These are phyloP conservation scores for Gentiana macrophylla DNA, from an alignment of 257 asterid species.

Conservation along the genomic window DNA sequence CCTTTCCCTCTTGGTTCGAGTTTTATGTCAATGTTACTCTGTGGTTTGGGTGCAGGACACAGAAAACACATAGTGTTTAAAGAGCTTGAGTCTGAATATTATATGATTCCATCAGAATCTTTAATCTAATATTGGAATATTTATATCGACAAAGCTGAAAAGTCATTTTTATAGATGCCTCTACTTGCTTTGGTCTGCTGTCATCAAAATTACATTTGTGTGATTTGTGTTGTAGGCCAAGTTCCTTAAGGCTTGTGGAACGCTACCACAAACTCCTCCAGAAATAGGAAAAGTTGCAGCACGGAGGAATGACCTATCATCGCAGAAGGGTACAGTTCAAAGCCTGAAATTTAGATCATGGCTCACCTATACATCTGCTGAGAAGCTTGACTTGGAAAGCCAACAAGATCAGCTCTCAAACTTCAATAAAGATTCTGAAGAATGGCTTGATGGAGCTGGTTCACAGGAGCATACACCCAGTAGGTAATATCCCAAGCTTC, in stretches of 20 bases:
- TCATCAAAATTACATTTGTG: no score
- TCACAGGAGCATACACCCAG: conserved; percentile 45
- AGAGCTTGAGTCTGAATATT: no score
- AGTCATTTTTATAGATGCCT: no score
- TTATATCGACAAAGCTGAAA: no score
- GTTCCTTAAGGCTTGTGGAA: conserved; percentile 63
- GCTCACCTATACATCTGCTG: conserved; percentile 30
- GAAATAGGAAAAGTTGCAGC: conserved; percentile 43
- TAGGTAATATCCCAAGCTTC: conserved; percentile 20
- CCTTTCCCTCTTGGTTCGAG: no score
- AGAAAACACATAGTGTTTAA: no score
- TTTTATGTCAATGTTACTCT: no score
- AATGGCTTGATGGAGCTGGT: conserved; percentile 25
- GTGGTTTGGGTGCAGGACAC: no score
- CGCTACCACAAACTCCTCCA: conserved; percentile 51
- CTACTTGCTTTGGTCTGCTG: no score
- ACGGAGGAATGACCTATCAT: conserved; percentile 27
- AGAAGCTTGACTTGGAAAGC: conserved; percentile 31
- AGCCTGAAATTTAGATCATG: conserved; percentile 33
- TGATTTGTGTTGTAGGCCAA: conserved; percentile 33
- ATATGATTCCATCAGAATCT: no score
- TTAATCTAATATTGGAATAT: no score
- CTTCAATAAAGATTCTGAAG: conserved; percentile 31
- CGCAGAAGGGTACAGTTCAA: conserved; percentile 22
- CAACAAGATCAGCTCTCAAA: conserved; percentile 29